Conservation (phyloP, 768 basidiomycete species). For the Russula virescens region DNA sequence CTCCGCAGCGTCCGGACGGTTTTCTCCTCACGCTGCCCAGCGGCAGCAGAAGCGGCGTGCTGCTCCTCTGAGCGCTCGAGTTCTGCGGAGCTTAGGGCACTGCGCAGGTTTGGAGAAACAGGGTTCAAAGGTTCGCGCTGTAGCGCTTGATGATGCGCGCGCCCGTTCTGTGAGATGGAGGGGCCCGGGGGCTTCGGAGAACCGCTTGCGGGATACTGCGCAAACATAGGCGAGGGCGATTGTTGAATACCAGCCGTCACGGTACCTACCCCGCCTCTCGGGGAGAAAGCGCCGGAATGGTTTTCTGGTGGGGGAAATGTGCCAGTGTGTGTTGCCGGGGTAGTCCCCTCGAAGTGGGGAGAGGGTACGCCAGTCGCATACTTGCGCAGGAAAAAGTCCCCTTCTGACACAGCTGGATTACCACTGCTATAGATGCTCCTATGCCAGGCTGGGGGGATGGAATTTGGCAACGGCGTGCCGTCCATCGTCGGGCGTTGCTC, state of each 20-base stretch:
- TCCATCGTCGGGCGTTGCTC: not conserved
- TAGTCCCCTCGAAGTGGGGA: not conserved
- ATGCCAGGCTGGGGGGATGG: not conserved
- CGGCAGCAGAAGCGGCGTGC: no score
- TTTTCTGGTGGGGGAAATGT: not conserved
- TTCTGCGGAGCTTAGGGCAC: not conserved
- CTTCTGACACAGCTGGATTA: not conserved
- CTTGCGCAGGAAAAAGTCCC: not conserved
- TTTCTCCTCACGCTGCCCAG: not conserved
- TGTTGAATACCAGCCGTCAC: not conserved
- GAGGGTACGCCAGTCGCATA: not conserved
- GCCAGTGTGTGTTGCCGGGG: not conserved
- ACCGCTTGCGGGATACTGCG: not conserved
- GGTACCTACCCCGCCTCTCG: not conserved
- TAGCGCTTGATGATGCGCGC: not conserved
- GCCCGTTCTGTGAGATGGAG: not conserved
- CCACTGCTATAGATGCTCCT: not conserved
- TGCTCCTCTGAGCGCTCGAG: no score
- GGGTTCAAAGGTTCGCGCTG: not conserved
- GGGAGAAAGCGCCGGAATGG: not conserved
- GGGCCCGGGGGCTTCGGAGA: not conserved
- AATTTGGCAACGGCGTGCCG: not conserved
- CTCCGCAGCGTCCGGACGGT: slow-evolving; percentile 10
- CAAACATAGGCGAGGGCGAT: not conserved
- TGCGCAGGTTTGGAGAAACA: not conserved